Evolutionary conservation across 2,329 filamentous ascomycete species (phyloP).

Genomic region (Xylariaceae sp.): DNA sequence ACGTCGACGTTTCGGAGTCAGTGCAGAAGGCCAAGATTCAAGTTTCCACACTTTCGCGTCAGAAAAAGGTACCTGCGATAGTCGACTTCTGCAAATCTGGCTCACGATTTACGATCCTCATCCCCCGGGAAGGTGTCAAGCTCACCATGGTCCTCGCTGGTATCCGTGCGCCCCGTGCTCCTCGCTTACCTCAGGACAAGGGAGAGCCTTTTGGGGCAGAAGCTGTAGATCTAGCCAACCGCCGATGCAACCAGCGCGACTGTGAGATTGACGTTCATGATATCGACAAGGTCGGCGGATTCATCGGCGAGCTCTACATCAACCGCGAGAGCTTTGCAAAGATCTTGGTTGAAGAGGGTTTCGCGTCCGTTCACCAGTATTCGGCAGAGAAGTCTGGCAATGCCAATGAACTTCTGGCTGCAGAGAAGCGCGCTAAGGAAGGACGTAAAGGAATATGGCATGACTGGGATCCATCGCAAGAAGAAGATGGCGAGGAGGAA

Average conservation of each 20-base stretch:
- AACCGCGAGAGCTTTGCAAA: slow-evolving; percentile 97
- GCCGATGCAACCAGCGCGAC: slow-evolving; percentile 88
- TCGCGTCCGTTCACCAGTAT: slow-evolving; percentile 90
- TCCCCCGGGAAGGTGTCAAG: slow-evolving; percentile 92
- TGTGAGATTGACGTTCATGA: slow-evolving; percentile 95
- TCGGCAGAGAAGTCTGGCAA: slow-evolving; percentile 96
- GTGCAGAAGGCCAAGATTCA: slow-evolving; percentile 96
- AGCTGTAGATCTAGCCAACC: slow-evolving; percentile 87
- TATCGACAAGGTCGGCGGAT: slow-evolving; percentile 94
- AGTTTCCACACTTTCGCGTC: slow-evolving; percentile 81
- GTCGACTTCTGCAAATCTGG: slow-evolving; percentile 99
- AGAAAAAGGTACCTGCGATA: slow-evolving; percentile 89
- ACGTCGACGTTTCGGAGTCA: slow-evolving; percentile 87
- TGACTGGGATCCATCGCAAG: slow-evolving; percentile 89
- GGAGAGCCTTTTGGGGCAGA: slow-evolving; percentile 95
- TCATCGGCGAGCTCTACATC: slow-evolving; percentile 92
- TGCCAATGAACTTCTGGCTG: slow-evolving; percentile 80
- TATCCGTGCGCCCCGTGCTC: slow-evolving; percentile 86
- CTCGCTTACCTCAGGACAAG: slow-evolving; percentile 73
- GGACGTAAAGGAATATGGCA: slow-evolving; percentile 87
- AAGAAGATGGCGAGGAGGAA: slow-evolving; percentile 64
- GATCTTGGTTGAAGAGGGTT: slow-evolving; percentile 87
- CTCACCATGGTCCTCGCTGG: slow-evolving; percentile 93
- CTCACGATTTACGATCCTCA: slow-evolving; percentile 87
- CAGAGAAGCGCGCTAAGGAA: slow-evolving; percentile 88